phyloP scores from a whole-genome alignment of 176 grass and related monocot species.

The Tillandsia leiboldiana region DNA sequence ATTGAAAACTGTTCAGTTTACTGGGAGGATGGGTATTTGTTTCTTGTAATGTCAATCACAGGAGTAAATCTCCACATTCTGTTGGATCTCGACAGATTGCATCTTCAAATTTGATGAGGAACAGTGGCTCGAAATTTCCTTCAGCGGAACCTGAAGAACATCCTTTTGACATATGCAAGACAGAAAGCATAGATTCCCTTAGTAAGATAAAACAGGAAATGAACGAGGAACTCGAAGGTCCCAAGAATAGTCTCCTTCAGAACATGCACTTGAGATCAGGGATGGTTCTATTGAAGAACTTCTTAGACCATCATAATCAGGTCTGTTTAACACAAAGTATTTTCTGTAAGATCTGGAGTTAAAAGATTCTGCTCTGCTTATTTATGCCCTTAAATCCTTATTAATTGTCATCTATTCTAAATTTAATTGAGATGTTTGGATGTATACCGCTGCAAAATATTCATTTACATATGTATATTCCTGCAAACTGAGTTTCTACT shows the following conservation, averaged over 20 bases:
- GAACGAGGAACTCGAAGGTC: background rate
- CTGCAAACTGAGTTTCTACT: too few species aligned
- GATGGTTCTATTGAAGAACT: constrained; percentile 18
- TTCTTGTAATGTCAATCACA: too few species aligned
- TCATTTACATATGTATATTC: too few species aligned
- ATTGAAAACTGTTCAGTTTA: too few species aligned
- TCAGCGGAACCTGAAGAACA: too few species aligned
- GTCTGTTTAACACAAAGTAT: background rate
- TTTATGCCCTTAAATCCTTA: background rate
- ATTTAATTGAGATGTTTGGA: too few species aligned
- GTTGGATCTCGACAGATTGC: too few species aligned
- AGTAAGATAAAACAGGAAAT: background rate
- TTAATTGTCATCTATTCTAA: background rate
- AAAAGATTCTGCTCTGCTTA: background rate
- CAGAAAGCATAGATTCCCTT: background rate
- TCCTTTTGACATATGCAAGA: constrained; percentile 9
- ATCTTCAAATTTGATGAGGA: too few species aligned
- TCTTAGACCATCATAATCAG: constrained; percentile 1
- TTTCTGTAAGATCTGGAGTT: background rate
- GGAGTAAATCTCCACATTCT: too few species aligned
- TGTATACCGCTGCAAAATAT: too few species aligned
- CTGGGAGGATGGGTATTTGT: too few species aligned
- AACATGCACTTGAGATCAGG: constrained; percentile 2
- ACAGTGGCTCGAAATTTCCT: background rate
- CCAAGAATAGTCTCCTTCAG: background rate